These are phyloP conservation scores for Dryas octopetala DNA, from an alignment of 306 rosid genomes.

Conservation along the genomic window DNA sequence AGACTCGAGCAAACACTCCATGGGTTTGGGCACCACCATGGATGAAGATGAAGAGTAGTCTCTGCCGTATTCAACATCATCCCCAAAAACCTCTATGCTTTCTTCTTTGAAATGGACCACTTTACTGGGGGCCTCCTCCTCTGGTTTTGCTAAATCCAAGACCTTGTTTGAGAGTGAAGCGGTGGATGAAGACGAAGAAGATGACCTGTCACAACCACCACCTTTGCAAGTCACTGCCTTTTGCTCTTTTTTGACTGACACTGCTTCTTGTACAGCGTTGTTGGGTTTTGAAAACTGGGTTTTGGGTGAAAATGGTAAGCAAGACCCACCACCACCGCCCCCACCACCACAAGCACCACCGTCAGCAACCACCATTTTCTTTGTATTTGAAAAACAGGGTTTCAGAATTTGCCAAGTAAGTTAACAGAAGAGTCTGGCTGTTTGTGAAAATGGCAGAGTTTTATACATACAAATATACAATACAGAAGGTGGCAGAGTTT, in stretches of 20 bases:
- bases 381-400: neutral
- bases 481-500: neutral
- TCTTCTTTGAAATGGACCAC: conserved; percentile 46
- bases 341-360: conserved; percentile 24
- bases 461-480: neutral
- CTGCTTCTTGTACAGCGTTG: neutral
- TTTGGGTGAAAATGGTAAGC: neutral
- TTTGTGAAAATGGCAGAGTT: neutral
- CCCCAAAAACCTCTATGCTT: conserved; percentile 4
- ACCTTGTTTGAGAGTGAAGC: conserved; percentile 1
- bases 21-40: conserved; percentile 49
- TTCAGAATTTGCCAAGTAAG: neutral
- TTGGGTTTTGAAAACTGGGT: conserved; percentile 11
- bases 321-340: conserved; percentile 1
- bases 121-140: neutral
- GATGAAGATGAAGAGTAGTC: conserved; percentile 33
- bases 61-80: conserved; percentile 16
- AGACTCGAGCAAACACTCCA: conserved; percentile 63
- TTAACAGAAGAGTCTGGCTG: neutral
- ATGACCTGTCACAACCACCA: conserved; percentile 25
- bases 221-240: conserved; percentile 2
- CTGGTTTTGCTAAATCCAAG: conserved; percentile 19
- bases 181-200: conserved; percentile 23
- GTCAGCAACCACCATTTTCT: conserved; percentile 30
- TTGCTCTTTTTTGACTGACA: conserved; percentile 6